Evolutionary conservation across 768 basidiomycete genomes (phyloP), one percentile per base, ranked within the genome.

Genomic region (Calocybe indica): DNA sequence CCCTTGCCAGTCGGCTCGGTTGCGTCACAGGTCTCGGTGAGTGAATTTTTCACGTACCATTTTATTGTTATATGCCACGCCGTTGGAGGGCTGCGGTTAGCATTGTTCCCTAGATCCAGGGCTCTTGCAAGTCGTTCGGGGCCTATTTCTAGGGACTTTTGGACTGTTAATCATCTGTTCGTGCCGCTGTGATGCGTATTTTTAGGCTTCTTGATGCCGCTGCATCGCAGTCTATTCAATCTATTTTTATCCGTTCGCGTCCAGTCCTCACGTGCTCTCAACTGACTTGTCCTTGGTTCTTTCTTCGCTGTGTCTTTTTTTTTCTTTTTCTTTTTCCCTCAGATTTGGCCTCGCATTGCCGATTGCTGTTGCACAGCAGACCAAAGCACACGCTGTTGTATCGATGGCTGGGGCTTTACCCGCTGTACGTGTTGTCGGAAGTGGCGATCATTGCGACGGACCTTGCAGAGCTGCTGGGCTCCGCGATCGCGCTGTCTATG

Each of bases 1-100:
- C 86, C 22, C 75, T 93, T 37, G 83, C 92, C 5, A 80, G 85
- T 39, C 75, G 86, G 52, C 69, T 98, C 1, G 94, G 94, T 22
- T 81, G 83, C 51, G 87, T 90, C 15, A 90, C 88, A 1, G 88
- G 88, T 6, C 72, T 88, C 13, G 85, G 88, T 87, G 63, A 61
- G 68, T 64, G 22, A 22, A 22, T 22, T 22, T 22, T 32, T 6
- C 22, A 3, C 28, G 8, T 48, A 47, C 11, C 6, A 2, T 34
- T 9, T 22, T 12, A 7, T 35, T 13, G 39, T 33, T 39, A 22
- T 4, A 22, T 22, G 22, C 22, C 22, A 22, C 22, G 22, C 22
- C 22, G 22, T 22, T 22, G 22, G 22, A 22, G 22, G 22, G 22
- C 22, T 22, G 22, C 22, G 22, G 22, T 22, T 22, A 22, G 22